A percentile compares a stretch with the other conserved stretches of the same genome.
Evolutionary conservation across 495 filamentous ascomycete genomes (phyloP).

Genomic region (Neurospora intermedia): DNA sequence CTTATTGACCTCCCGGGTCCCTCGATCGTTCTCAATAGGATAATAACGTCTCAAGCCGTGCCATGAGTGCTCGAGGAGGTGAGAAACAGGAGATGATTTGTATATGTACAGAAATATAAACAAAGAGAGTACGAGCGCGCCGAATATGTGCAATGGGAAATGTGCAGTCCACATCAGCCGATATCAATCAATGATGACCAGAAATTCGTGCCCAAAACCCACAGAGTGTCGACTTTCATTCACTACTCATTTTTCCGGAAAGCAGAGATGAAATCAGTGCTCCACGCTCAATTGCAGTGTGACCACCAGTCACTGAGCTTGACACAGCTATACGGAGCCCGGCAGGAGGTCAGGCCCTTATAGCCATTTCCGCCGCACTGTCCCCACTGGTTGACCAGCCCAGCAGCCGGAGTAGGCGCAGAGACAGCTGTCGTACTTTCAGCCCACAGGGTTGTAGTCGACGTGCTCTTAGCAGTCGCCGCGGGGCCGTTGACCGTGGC

Average conservation of each 20-base stretch:
- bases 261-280: neutral
- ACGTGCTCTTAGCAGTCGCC: neutral
- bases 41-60: neutral
- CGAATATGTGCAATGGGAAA: neutral
- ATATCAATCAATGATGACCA: neutral
- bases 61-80: neutral
- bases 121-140: neutral
- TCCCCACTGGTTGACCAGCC: conserved; percentile 26
- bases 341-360: conserved; percentile 26
- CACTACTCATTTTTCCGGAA: neutral
- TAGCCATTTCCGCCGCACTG: conserved; percentile 33
- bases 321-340: conserved; percentile 25
- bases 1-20: neutral
- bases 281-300: conserved; percentile 18
- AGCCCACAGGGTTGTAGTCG: neutral
- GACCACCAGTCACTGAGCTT: conserved; percentile 20
- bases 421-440: neutral
- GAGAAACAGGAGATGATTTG: neutral
- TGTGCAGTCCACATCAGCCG: neutral
- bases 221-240: neutral
- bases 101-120: neutral
- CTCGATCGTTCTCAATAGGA: neutral
- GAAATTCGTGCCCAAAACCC: neutral
- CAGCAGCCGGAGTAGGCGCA: neutral
- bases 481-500: neutral